Evolutionary conservation across 352 stramenopile species (phyloP).

Genomic region (Globisporangium paddicum): DNA sequence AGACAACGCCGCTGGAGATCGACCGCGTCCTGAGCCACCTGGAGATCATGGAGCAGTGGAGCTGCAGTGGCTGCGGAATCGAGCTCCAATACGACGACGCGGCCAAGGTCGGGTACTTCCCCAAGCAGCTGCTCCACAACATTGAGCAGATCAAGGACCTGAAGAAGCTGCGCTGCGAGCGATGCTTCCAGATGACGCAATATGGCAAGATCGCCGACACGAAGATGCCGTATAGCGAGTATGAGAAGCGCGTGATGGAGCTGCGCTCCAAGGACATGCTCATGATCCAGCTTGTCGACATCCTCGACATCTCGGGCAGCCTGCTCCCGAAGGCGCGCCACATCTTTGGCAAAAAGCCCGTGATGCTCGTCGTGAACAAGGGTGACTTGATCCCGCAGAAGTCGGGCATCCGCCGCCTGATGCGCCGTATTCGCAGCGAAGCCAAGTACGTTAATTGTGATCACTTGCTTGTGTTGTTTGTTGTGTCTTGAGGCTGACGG

Average conservation of each 20-base stretch:
- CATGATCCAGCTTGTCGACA: slow-evolving; percentile 90
- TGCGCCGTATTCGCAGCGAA: slow-evolving; percentile 72
- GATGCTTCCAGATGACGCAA: slow-evolving; percentile 85
- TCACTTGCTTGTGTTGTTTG: not conserved
- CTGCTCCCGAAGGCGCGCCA: slow-evolving; percentile 81
- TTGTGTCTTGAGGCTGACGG: not conserved
- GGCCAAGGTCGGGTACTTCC: slow-evolving; percentile 60
- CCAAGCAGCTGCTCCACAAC: slow-evolving; percentile 56
- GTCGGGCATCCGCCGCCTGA: slow-evolving; percentile 75
- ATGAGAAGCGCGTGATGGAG: slow-evolving; percentile 84
- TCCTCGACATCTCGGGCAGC: slow-evolving; percentile 89
- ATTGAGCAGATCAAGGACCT: slow-evolving; percentile 63
- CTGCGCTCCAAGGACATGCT: slow-evolving; percentile 85
- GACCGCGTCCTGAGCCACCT: slow-evolving; percentile 69
- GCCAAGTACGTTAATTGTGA: slow-evolving; percentile 42
- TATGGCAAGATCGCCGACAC: slow-evolving; percentile 84
- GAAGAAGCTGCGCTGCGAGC: slow-evolving; percentile 79
- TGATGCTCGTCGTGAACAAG: slow-evolving; percentile 91
- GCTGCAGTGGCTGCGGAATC: slow-evolving; percentile 80
- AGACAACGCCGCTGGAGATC: slow-evolving; percentile 26
- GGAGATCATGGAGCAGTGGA: slow-evolving; percentile 81
- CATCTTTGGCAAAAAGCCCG: slow-evolving; percentile 87
- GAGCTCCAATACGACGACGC: slow-evolving; percentile 68
- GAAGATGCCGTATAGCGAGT: slow-evolving; percentile 83
- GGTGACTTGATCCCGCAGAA: slow-evolving; percentile 85